Base-by-base conservation (phyloP, 2,329 filamentous ascomycete genomes). In the Paecilomyces sp. region DNA sequence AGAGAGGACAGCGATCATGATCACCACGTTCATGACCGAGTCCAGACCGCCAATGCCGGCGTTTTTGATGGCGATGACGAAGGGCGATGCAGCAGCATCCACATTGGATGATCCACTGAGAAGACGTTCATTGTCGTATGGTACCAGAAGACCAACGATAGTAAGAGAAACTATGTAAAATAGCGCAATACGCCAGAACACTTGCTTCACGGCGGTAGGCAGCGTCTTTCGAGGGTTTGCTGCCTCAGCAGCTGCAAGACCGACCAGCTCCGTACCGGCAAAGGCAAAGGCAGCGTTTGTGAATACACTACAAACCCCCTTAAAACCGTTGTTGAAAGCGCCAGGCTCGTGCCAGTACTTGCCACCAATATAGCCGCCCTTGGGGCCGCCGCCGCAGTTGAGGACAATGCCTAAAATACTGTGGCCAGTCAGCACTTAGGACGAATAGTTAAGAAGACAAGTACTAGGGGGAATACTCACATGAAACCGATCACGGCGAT, bases 21-120 rank as follows among this genome's bases (percentile, higher is more conserved):
- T 96, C 62, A 97, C 91, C n/a, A 86, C 87, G 74, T 97, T 97
- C 89, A 97, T 95, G 58, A 97, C 83, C 0, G 89, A 92, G 1
- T 91, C 91, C 2, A 97, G 83, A 1, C 88, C 87, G 51, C 84
- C 77, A 67, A 97, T 95, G 8, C 90, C 88, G 1, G 92, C 91
- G 63, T 92, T 88, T 65, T 89, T 81, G 66, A 96, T 96, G 63
- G 92, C 91, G 68, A 97, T 95, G 67, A 97, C 92, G 72, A 97
- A 97, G 1, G 93, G 93, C 2, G 91, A 96, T 1, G 91, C 89
- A 28, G 86, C 85, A 52, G 88, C 85, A 71, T 92, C 85, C 55
- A 83, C 83, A n/a, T 80, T 79, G 58, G 79, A 83, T 25, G 73
- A 77, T 11, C 80, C 79, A 28, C 25, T 28, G 1, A 91, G 79